Evolutionary conservation across 306 rosid species (phyloP), one percentile per base, ranked within the genome.

Genomic region (Vachellia pachyceras): DNA sequence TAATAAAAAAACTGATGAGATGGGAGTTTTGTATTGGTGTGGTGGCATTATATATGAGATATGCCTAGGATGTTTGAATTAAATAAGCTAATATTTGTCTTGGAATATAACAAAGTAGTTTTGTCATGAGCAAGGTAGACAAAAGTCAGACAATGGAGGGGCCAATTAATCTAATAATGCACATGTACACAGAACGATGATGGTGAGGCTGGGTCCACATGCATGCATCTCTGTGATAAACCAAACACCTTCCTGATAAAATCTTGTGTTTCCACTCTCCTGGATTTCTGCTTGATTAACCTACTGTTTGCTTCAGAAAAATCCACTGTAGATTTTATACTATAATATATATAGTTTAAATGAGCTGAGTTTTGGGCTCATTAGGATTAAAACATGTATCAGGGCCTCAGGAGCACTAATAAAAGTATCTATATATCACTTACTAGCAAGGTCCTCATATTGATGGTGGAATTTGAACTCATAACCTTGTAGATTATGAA

Each of bases 111-210:
- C 40, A 55, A 1, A 29, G 23, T 9, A 17, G 10, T 50, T 50
- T 50, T 29, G 58, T 50, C 17, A 60, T 25, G 66, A 60, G 29
- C 40, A 61, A 61, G 68, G 68, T 12, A 29, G 68, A 61, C 68
- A 61, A 61, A 61, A 40, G 9, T 1, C 4, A 4, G 68, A n/a
- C n/a, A 33, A 11, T 3, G 9, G n/a, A 36, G 40, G 68, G 39
- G 40, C 40, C 68, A 29, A 61, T 1, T 29, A 61, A 61, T 61
- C 40, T 12, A 61, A 61, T 61, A 61, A 61, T 61, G 68, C 68
- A 61, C 41, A 61, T 61, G 68, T 61, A 4, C 41, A 13, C 40
- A 61, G 37, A 60, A 23, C 10, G 46, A 25, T 22, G 25, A 1
- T 25, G 66, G 33, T 29, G 33, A 29, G 33, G 33, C 29, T 9